Base-by-base conservation (phyloP, 441 rosid species). In the Populus hybrid region DNA sequence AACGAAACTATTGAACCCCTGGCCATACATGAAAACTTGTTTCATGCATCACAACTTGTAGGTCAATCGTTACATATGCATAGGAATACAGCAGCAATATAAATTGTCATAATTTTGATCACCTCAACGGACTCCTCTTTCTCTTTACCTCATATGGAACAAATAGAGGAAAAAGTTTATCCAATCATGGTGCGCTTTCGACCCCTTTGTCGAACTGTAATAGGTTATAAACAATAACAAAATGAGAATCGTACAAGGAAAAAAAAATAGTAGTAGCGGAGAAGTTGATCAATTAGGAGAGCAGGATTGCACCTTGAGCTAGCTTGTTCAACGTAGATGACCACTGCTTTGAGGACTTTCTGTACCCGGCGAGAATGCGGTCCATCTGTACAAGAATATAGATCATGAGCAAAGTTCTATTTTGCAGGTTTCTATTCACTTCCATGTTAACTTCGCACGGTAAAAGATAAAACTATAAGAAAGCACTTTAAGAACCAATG, bases 341-440 rank as follows among this genome's bases (percentile, higher is more conserved):
- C 99, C 99, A 96, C 83, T 93, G 99, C 85, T 89, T 94, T 5
- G 99, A 96, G 66, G 98, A 92, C 84, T 91, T 96, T 83, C 91
- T 87, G 79, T 96, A 96, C 10, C 91, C 90, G 69, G 90, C 84
- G 26, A 94, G 88, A 76, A 94, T 88, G 21, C 82, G 85, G 61
- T 94, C 98, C 98, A 96, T 96, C 98, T 93, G 82, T 8, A 84
- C 50, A 68, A 69, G 67, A 54, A 73, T 2, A 21, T 30, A 70
- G 34, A 46, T 8, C 6, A 42, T 77, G n/a, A 76, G 67, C 30
- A 75, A 30, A 54, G 64, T 35, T 65, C 35, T 28, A 46, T 21
- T 73, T 54, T 67, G 42, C 32, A 69, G 21, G 66, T 24, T 70
- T 73, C 12, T 16, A 38, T 26, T 35, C 28, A 21, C 16, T 67